A percentile compares a stretch with the other conserved stretches of the same genome.
phyloP scores from a whole-genome alignment of 768 basidiomycete genomes.

The Termitomyces bulborhizus region DNA sequence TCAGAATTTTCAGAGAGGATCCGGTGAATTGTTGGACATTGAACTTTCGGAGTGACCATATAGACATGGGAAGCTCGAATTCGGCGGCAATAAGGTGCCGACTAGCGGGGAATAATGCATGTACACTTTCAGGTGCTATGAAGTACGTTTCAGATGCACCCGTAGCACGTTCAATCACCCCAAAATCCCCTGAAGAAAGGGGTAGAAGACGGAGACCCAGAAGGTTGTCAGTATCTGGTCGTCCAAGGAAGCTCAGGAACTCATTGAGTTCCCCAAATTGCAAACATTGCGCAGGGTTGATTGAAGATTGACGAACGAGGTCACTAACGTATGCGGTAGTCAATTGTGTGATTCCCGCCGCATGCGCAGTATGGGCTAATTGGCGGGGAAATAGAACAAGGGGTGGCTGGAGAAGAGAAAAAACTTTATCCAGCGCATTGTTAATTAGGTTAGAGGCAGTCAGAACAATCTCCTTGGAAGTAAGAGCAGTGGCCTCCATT shows the following conservation, averaged over 20 bases:
- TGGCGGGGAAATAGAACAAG: constrained; percentile 16
- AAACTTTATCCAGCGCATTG: constrained; percentile 14
- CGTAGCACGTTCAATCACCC: constrained; percentile 15
- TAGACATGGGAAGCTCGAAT: constrained; percentile 12
- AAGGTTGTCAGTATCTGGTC: constrained; percentile 12
- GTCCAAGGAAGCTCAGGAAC: constrained; percentile 21
- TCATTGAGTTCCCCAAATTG: constrained; percentile 16
- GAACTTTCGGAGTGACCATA: constrained; percentile 12
- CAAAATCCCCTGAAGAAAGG: constrained; percentile 27
- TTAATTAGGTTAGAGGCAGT: neutral
- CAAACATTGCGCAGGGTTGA: constrained; percentile 3
- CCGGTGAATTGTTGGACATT: constrained; percentile 20
- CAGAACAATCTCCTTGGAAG: neutral
- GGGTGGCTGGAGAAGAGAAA: constrained; percentile 17
- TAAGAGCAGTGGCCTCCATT: neutral
- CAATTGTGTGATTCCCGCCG: constrained; percentile 16
- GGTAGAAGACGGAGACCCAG: constrained; percentile 29
- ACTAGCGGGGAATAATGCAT: constrained; percentile 17
- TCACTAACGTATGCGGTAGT: constrained; percentile 20
- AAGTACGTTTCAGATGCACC: constrained; percentile 15
- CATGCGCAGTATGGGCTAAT: constrained; percentile 15
- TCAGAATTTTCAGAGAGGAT: constrained; percentile 11
- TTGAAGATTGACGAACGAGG: constrained; percentile 15
- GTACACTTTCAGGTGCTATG: constrained; percentile 14
- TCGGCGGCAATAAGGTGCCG: constrained; percentile 21